A percentile compares a stretch with the other conserved stretches of the same genome.
Evolutionary conservation across 2,329 filamentous ascomycete species (phyloP).

Genomic region (Xylariales sp.): DNA sequence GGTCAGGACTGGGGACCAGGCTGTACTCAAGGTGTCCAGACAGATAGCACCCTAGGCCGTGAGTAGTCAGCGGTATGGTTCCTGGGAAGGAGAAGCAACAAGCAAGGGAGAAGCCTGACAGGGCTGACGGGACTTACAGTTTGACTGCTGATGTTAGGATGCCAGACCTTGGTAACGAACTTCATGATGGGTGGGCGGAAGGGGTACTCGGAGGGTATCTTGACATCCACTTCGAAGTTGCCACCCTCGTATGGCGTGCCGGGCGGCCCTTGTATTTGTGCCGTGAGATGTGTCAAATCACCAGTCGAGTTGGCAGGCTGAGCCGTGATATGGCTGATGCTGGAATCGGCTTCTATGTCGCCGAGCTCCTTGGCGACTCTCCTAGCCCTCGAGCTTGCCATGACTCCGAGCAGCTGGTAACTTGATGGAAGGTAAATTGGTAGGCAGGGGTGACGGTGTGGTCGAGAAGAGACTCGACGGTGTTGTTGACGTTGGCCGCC

Average conservation of each 20-base stretch:
- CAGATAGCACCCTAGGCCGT: conserved; percentile 80
- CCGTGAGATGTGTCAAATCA: conserved; percentile 77
- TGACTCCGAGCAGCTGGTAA: conserved; percentile 1
- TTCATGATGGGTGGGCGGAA: conserved; percentile 90
- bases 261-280: conserved; percentile 79
- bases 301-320: conserved; percentile 54
- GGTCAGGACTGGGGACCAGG: conserved; percentile 94
- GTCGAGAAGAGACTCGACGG: too few relatives aligned
- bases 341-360: conserved; percentile 67
- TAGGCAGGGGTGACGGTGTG: too few relatives aligned
- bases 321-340: conserved; percentile 69
- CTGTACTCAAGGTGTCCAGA: conserved; percentile 81
- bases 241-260: conserved; percentile 92
- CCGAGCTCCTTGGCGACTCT: conserved; percentile 70
- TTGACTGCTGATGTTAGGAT: conserved; percentile 92
- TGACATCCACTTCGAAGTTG: conserved; percentile 76
- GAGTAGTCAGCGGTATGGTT: background rate
- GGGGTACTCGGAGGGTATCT: conserved; percentile 83
- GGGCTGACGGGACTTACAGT: conserved; percentile 56
- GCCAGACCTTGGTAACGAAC: conserved; percentile 92
- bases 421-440: too few relatives aligned
- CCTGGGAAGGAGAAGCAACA: background rate
- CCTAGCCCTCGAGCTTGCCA: conserved; percentile 41
- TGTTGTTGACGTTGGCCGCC: too few relatives aligned
- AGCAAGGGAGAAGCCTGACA: background rate